phyloP scores from a whole-genome alignment of 169 alveolate species.

The Miamiensis avidus region DNA sequence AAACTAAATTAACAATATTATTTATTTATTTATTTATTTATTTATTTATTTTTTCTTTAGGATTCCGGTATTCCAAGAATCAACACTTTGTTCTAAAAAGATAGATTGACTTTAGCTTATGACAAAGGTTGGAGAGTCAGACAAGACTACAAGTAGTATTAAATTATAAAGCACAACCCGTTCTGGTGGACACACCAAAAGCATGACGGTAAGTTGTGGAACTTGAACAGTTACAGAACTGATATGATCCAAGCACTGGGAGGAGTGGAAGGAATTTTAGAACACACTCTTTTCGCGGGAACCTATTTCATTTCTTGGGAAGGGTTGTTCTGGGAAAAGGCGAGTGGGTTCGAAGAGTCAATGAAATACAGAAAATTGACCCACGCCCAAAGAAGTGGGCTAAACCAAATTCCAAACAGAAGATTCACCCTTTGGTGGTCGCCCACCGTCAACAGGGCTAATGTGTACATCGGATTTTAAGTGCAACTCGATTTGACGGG shows the following conservation, averaged over 20 bases:
- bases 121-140: conserved; percentile 99
- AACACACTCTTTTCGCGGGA: conserved; percentile 99
- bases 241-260: conserved; percentile 99
- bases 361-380: conserved; percentile 99
- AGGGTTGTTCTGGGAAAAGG: conserved; percentile 99
- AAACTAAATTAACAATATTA: no score
- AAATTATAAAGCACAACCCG: conserved; percentile 96
- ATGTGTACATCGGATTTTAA: conserved; percentile 99
- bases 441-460: conserved; percentile 99
- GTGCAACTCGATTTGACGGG: conserved; percentile 99
- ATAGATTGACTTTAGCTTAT: conserved; percentile 99
- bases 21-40: no score
- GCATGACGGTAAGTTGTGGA: conserved; percentile 99
- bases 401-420: conserved; percentile 99
- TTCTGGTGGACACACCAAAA: conserved; percentile 99
- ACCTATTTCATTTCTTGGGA: conserved; percentile 99
- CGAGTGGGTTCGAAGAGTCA: conserved; percentile 98
- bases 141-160: conserved; percentile 98
- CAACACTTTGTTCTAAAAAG: conserved; percentile 99
- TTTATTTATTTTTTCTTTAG: background rate
- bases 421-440: conserved; percentile 99
- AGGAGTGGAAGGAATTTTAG: conserved; percentile 99
- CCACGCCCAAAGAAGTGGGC: conserved; percentile 99
- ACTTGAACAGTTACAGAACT: conserved; percentile 98
- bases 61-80: conserved; percentile 99